Base-by-base conservation (phyloP, 331 rosid species). In the Stylosanthes scabra region DNA sequence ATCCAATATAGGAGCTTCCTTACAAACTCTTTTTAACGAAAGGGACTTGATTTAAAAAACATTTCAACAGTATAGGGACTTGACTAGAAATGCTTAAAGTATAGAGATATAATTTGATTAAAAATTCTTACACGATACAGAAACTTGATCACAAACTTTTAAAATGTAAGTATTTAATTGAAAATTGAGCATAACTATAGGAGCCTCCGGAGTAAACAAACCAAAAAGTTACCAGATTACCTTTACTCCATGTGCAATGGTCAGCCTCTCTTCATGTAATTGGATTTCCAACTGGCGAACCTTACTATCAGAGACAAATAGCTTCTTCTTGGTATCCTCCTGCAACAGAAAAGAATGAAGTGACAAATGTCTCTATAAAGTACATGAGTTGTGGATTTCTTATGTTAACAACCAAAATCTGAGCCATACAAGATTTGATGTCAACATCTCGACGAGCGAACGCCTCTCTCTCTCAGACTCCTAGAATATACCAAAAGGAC, bases 241-340 rank as follows among this genome's bases (percentile, higher is more conserved):
- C 63, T 87, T 88, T 85, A 85, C 75, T 74, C 80, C 82, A 80
- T 84, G 87, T 81, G 81, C 90, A 80, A 85, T 63, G 79, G 83
- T 49, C 71, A 75, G 74, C 80, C 86, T 96, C 88, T 85, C 91
- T 80, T 86, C 89, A 71, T 78, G 80, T 50, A 88, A 66, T 86
- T 82, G 92, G 62, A 90, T 79, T 82, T 95, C 99, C 74, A 91
- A 81, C 81, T 88, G 99, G 79, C 99, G 97, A 72, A 83, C 87
- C 76, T 83, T 91, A 74, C 90, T 87, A 74, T 91, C 99, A 11
- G 97, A 90, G 42, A 58, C 68, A 77, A 92, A 92, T 84, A 95
- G 71, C 74, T 87, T 95, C 86, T 95, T 83, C 81, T 97, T 84
- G 16, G 93, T 80, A 73, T 88, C 97, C 82, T 91, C 97, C 99